phyloP scores from a whole-genome alignment of 2,329 filamentous ascomycete genomes.

The Orbilia blumenaviensis region DNA sequence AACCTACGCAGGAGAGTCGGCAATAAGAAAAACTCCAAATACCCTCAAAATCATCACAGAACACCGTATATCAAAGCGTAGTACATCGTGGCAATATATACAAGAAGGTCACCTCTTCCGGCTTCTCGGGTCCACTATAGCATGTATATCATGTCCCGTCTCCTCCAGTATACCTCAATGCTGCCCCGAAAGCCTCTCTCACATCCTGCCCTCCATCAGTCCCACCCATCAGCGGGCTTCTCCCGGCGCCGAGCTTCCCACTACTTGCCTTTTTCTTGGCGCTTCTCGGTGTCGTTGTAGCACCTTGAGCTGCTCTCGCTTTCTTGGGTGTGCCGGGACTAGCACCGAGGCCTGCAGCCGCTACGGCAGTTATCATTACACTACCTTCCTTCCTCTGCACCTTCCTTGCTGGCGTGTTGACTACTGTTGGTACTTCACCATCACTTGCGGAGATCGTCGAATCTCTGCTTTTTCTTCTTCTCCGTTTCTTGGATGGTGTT shows the following conservation, averaged over 20 bases:
- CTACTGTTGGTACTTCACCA: conserved; percentile 50
- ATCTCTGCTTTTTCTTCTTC: conserved; percentile 55
- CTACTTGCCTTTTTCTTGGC: conserved; percentile 48
- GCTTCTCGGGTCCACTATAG: not conserved
- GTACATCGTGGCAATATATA: conserved; percentile 29
- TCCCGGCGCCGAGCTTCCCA: conserved; percentile 28
- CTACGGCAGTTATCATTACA: conserved; percentile 16
- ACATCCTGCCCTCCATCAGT: conserved; percentile 10
- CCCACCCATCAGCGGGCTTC: conserved; percentile 23
- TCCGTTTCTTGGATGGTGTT: conserved; percentile 52
- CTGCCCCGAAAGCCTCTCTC: conserved; percentile 36
- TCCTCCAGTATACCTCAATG: conserved; percentile 38
- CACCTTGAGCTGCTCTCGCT: conserved; percentile 22
- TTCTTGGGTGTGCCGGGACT: conserved; percentile 55
- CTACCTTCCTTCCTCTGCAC: conserved; percentile 52
- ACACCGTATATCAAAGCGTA: conserved; percentile 39
- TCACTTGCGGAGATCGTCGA: conserved; percentile 57
- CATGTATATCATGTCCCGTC: conserved; percentile 16
- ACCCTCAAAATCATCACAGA: conserved; percentile 19
- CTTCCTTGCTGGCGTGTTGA: conserved; percentile 51
- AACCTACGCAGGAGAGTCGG: conserved; percentile 11
- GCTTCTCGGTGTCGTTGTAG: conserved; percentile 55
- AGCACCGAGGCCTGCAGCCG: conserved; percentile 16
- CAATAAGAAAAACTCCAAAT: conserved; percentile 25
- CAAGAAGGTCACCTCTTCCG: not conserved